Conservation (phyloP, 164 flowering plant species). For the Magnolia officinalis region DNA sequence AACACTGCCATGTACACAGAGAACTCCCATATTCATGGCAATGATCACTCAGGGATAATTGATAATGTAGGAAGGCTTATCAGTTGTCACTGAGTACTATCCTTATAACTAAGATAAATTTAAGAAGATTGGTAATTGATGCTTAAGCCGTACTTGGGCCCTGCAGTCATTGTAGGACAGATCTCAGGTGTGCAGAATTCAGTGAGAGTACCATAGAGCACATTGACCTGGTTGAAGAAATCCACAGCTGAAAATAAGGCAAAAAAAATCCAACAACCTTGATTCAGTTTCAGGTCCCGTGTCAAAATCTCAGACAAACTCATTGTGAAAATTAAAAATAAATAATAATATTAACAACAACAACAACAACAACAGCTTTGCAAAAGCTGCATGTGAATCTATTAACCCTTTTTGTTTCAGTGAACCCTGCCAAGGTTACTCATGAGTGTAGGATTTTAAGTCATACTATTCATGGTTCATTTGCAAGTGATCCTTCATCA, state of each 20-base stretch:
- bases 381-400: too few species aligned
- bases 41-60: not conserved
- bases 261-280: constrained; percentile 19
- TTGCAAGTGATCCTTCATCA: too few species aligned
- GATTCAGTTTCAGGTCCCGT: constrained; percentile 16
- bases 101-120: not conserved
- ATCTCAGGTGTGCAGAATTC: constrained; percentile 97
- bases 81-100: not conserved
- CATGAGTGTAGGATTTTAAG: too few species aligned
- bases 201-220: constrained; percentile 97
- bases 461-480: too few species aligned
- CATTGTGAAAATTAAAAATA: not conserved
- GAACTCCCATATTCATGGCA: too few species aligned
- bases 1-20: too few species aligned
- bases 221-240: constrained; percentile 99
- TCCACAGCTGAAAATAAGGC: constrained; percentile 79
- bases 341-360: too few species aligned
- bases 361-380: too few species aligned
- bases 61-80: not conserved
- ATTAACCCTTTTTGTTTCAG: too few species aligned
- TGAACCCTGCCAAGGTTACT: too few species aligned
- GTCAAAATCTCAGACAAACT: not conserved
- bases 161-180: constrained; percentile 99
- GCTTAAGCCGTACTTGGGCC: constrained; percentile 77
- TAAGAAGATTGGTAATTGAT: constrained; percentile 5